Base-by-base conservation (phyloP, 2,329 filamentous ascomycete genomes). In the Plectosphaerella cucumerina region DNA sequence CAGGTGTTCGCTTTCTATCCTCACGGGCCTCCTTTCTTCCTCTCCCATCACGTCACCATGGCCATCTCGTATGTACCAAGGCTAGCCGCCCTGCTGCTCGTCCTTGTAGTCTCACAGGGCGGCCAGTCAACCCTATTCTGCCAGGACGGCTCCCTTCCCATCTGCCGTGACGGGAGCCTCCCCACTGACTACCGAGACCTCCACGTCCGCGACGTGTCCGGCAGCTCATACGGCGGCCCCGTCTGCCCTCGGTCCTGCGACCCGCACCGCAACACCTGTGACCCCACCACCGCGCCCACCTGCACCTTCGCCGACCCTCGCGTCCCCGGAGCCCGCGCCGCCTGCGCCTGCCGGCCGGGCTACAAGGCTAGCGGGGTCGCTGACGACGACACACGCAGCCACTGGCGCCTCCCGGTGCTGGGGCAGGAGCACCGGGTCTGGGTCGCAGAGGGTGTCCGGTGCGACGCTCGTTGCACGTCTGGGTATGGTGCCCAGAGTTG, bases 341-440 rank as follows among this genome's bases (percentile, higher is more conserved):
- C 50, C 14, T 52, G 50, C 37, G 50, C 50, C 10, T 52, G 50
- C 39, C 37, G 50, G 6, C 50, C 50, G 6, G 50, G 50, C 17
- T 52, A 48, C 31, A 52, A 52, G 37, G 50, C 50, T 17, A 48
- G 22, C 18, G 37, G 26, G 20, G 15, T 17, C n/a, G 26, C 45
- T 12, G 39, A 53, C 34, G 35, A 31, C n/a, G 47, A 52, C 21
- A 47, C 47, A n/a, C 42, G 33, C 9, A 52, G 49, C 41, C 50
- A 52, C 39, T 52, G 50, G 50, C 34, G 50, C 14, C 42, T 52
- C 2, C 47, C 50, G 6, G 44, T 52, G 21, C 11, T n/a, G 17
- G 50, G 47, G 18, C 50, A 52, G 42, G 50, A 52, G 22, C 50
- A 52, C 21, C 47, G 50, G 14, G 50, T 52, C 17, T 52, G 50